Conservation (phyloP, 106 monocot genomes). For the Dendrobium chrysotoxum region DNA sequence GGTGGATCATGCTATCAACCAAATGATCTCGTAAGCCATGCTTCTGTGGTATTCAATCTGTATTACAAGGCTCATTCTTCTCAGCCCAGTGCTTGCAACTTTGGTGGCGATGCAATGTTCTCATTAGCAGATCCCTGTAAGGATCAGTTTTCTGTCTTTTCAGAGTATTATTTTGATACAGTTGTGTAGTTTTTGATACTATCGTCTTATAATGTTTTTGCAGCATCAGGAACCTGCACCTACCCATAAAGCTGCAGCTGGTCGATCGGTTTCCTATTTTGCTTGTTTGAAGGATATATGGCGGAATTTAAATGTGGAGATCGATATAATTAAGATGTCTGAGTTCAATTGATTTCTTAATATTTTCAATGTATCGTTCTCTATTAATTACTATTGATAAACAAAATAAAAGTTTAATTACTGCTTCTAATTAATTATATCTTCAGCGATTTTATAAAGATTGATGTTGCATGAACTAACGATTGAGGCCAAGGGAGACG, state of each 20-base stretch:
- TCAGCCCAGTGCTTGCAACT: not conserved
- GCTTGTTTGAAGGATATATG: not conserved
- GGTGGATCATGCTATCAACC: conserved; percentile 20
- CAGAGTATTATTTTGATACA: not conserved
- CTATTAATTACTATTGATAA: not conserved
- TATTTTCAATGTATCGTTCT: not conserved
- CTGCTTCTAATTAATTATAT: not conserved
- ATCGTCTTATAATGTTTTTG: not conserved
- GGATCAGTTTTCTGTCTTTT: not conserved
- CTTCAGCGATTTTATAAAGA: no score
- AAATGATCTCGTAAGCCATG: conserved; percentile 8
- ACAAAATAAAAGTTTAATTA: not conserved
- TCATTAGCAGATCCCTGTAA: conserved; percentile 8
- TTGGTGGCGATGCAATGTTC: not conserved
- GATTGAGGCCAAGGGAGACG: no score
- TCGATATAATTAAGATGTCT: not conserved
- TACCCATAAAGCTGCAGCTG: not conserved
- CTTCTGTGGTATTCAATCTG: conserved; percentile 2
- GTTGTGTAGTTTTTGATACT: not conserved
- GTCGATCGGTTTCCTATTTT: no score
- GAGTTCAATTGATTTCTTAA: not conserved
- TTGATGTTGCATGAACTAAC: no score
- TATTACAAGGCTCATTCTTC: conserved; percentile 18
- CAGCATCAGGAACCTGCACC: not conserved
- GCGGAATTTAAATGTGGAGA: no score